phyloP scores from a whole-genome alignment of 1,284 basidiomycete species.

The Tilletia walkeri region DNA sequence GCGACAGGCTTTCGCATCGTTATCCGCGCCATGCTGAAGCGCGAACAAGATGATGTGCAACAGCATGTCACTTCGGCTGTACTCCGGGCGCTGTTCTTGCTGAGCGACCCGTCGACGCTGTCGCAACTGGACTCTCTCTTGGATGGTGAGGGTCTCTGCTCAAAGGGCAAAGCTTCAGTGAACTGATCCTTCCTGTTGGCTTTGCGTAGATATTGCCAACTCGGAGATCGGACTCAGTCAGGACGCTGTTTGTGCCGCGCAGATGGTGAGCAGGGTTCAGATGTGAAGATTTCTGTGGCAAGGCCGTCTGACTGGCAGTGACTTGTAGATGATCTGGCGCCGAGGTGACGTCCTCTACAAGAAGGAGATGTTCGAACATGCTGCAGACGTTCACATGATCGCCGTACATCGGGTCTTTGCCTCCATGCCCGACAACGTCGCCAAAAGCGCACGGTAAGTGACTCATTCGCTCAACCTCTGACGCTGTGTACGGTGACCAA shows the following conservation, averaged over 20 bases:
- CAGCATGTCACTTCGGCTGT: not conserved
- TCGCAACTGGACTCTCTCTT: not conserved
- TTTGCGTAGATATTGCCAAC: not conserved
- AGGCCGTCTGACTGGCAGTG: not conserved
- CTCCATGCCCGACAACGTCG: constrained; percentile 12
- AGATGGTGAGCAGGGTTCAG: not conserved
- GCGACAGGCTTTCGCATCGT: not conserved
- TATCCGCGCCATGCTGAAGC: constrained; percentile 13
- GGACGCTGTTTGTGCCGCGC: constrained; percentile 13
- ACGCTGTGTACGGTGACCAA: too few relatives aligned
- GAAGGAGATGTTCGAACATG: not conserved
- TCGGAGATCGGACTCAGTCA: not conserved
- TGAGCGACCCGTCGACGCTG: not conserved
- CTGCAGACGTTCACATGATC: constrained; percentile 13
- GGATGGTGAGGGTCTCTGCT: not conserved
- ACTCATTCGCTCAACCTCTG: too few relatives aligned
- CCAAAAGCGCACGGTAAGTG: constrained; percentile 10
- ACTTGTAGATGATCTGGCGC: constrained; percentile 14
- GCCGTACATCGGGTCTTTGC: constrained; percentile 4
- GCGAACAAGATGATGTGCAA: not conserved
- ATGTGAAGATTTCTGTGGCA: not conserved
- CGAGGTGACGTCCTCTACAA: not conserved
- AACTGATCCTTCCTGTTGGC: not conserved
- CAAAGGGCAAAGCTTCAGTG: not conserved
- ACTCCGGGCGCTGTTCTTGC: constrained; percentile 1